Percentiles rank a stretch among this genome's conserved stretches.
Evolutionary conservation across 768 basidiomycete genomes (phyloP).

Genomic region (Phylloporus arenicola): DNA sequence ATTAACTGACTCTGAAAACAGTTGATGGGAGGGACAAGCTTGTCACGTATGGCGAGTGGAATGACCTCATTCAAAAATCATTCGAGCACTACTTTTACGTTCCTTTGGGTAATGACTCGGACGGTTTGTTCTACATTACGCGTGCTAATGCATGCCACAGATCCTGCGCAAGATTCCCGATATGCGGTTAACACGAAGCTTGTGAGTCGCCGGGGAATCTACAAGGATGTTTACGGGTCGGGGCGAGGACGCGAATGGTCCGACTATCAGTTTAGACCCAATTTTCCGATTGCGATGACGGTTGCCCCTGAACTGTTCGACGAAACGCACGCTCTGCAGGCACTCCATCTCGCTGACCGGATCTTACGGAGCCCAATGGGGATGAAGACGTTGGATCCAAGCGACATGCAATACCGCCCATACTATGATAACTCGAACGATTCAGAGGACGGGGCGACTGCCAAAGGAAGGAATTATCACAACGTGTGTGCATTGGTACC

Average conservation of each 20-base stretch:
- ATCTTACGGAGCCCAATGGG: constrained; percentile 84
- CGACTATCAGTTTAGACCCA: constrained; percentile 91
- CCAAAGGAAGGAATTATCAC: constrained; percentile 95
- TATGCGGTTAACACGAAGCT: constrained; percentile 67
- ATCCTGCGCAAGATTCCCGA: constrained; percentile 61
- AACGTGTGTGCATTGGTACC: constrained; percentile 45
- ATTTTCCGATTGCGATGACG: constrained; percentile 94
- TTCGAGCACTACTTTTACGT: constrained; percentile 93
- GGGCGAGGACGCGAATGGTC: constrained; percentile 87
- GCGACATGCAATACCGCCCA: constrained; percentile 84
- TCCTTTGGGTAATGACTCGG: constrained; percentile 51
- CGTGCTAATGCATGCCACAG: constrained; percentile 33
- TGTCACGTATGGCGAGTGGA: constrained; percentile 91
- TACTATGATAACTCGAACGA: constrained; percentile 94
- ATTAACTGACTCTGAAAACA: constrained; percentile 26
- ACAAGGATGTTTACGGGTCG: constrained; percentile 96
- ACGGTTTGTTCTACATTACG: background rate
- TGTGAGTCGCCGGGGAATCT: constrained; percentile 89
- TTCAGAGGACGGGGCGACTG: constrained; percentile 70
- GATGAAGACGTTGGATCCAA: constrained; percentile 92
- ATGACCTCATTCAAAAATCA: constrained; percentile 70
- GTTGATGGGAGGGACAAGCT: constrained; percentile 64
- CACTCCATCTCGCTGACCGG: constrained; percentile 75
- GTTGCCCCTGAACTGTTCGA: constrained; percentile 96
- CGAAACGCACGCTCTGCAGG: constrained; percentile 68